These are phyloP conservation scores for Aaosphaeria arxii DNA, from an alignment of 2,329 filamentous ascomycete species.

Conservation along the genomic window DNA sequence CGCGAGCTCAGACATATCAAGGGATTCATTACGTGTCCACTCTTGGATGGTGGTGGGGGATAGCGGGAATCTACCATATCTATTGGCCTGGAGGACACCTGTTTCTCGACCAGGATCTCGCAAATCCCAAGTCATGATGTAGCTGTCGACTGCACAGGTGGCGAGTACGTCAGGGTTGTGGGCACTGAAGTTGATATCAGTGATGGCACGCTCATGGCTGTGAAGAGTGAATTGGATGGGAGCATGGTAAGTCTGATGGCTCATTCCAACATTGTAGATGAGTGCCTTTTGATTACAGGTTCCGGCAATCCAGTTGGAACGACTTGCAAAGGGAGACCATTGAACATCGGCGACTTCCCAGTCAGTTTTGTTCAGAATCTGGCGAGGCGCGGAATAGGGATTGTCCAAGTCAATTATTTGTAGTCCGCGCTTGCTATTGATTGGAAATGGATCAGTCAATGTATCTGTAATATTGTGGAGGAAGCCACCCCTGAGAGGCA, in stretches of 20 bases:
- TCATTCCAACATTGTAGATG: constrained; percentile 79
- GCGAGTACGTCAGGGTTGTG: constrained; percentile 86
- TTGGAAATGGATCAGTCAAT: background rate
- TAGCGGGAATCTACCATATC: background rate
- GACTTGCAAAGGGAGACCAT: constrained; percentile 88
- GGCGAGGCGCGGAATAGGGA: constrained; percentile 80
- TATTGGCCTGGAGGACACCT: constrained; percentile 37
- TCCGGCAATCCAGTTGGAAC: constrained; percentile 91
- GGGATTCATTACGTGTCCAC: background rate
- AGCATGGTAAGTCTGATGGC: constrained; percentile 57
- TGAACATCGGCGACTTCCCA: constrained; percentile 96
- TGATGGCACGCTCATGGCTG: constrained; percentile 83
- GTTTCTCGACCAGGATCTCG: constrained; percentile 70
- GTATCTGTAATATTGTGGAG: background rate
- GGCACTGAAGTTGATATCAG: constrained; percentile 93
- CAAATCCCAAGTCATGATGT: constrained; percentile 90
- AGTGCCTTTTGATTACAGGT: constrained; percentile 93
- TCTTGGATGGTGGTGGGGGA: background rate
- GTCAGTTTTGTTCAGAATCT: constrained; percentile 80
- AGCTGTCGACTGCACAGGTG: constrained; percentile 90
- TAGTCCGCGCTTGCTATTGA: constrained; percentile 69
- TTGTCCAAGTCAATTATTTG: constrained; percentile 91
- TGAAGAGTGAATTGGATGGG: constrained; percentile 87
- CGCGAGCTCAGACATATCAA: background rate
- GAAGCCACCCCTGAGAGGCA: background rate